Percentiles rank a stretch among this genome's conserved stretches.
Conservation (phyloP, 176 grass and related monocot species). For the Eleusine coracana region DNA sequence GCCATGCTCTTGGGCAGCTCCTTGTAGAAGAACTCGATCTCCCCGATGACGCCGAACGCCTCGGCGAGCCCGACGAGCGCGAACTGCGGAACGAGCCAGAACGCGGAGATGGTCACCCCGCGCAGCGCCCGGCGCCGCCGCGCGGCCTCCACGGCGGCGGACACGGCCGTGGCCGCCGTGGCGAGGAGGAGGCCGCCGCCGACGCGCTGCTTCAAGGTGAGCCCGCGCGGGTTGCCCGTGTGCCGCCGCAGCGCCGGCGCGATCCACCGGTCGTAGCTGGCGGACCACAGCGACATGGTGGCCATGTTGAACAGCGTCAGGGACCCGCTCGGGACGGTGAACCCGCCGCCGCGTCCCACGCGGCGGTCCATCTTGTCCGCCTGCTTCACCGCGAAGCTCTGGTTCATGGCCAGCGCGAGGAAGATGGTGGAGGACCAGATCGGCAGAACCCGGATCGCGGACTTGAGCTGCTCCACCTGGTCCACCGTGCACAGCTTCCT, state of each 20-base stretch:
- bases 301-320: conserved; percentile 57
- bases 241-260: conserved; percentile 39
- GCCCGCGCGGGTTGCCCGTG: conserved; percentile 53
- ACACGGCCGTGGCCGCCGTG: conserved; percentile 24
- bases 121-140: conserved; percentile 37
- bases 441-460: conserved; percentile 53
- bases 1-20: conserved; percentile 65
- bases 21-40: conserved; percentile 74
- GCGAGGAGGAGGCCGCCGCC: conserved; percentile 49
- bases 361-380: conserved; percentile 55
- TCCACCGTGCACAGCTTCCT: conserved; percentile 60
- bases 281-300: conserved; percentile 63
- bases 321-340: conserved; percentile 53
- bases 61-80: conserved; percentile 57
- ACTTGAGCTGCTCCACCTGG: conserved; percentile 73
- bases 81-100: conserved; percentile 71
- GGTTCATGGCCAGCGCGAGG: conserved; percentile 45
- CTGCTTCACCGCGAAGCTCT: conserved; percentile 61
- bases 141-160: conserved; percentile 32
- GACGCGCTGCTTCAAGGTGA: conserved; percentile 63
- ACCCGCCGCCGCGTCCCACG: conserved; percentile 32
- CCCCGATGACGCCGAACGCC: conserved; percentile 60
- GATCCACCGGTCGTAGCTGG: conserved; percentile 58
- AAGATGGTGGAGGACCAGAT: conserved; percentile 68
- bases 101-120: conserved; percentile 43